Base-by-base conservation (phyloP, 2,329 filamentous ascomycete genomes). In the Allantophomopsis cytisporea region DNA sequence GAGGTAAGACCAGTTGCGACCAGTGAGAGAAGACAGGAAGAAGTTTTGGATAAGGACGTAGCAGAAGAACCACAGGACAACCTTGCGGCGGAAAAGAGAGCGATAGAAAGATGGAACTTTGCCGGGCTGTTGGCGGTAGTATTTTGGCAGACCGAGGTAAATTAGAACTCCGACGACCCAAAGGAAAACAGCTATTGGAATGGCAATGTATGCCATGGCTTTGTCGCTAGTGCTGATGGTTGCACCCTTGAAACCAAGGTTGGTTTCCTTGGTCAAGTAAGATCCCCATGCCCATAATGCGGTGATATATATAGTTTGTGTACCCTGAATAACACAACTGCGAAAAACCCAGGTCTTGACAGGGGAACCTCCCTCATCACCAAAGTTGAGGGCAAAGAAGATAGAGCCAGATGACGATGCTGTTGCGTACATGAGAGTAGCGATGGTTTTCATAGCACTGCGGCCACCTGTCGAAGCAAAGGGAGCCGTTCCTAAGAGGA, bases 281-380 rank as follows among this genome's bases (percentile, higher is more conserved):
- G 66, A 66, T 18, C 76, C 76, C 76, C 76, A 80, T 52, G 72
- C 78, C 75, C 75, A 81, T 12, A 81, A 62, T 7, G 65, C 71
- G 17, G 76, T 69, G 40, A 77, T 65, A 54, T 80, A 80, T 45
- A 76, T 61, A 50, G 80, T 75, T 49, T 80, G 76, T 12, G 73
- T 74, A 33, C 76, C 76, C 51, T 79, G 73, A 37, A 81, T 76
- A 13, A 73, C 54, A 49, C 74, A 76, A 14, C 76, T 76, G 43
- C 76, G 68, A 59, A 74, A 76, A 14, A 76, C 72, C 74, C 74
- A 80, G 32, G 71, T 64, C 50, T 70, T 73, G 33, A 76, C 69
- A 8, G 74, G 72, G 4, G 70, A 66, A 31, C 73, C 73, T 30
- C 68, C 71, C 59, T 76, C 72, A 47, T 72, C 70, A 42, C 75